Evolutionary conservation across 2,329 filamentous ascomycete genomes (phyloP), one percentile per base, ranked within the genome.

Genomic region (Aspergillus jensenii): DNA sequence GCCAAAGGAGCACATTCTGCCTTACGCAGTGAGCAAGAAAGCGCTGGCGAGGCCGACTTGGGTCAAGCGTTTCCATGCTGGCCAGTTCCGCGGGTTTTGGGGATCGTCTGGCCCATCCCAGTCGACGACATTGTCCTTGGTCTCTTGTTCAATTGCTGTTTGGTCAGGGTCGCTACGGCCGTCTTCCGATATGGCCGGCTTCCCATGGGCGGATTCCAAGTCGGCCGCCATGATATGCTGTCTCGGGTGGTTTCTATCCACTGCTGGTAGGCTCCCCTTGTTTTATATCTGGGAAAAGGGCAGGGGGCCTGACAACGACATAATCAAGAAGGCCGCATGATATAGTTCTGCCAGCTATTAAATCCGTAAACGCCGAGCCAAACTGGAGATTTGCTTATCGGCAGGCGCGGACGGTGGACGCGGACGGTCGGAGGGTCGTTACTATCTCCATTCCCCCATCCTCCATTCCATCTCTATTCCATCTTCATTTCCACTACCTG

Each of bases 41-140:
- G 58, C 51, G 31, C 48, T 62, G 48, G 62, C 59, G 27, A 71
- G 49, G 56, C 67, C 52, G n/a, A 72, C 61, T 59, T 69, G 67
- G n/a, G 51, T 62, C 63, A 62, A 59, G 23, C 62, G 58, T 51
- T 63, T 68, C 37, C 55, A 60, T 41, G 55, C 19, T 53, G 65
- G 51, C 71, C 71, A 73, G 61, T 72, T 73, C 43, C 33, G 55
- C 11, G 71, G 71, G 52, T 72, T 71, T 37, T 56, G 35, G 15
- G 65, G 59, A 48, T 69, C 67, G 35, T 67, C 55, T 33, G 58
- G 57, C 17, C 65, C 66, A 59, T 69, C 60, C 67, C 74, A 78
- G 49, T 75, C 75, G 53, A 76, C 59, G 6, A 60, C 49, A 33
- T 41, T 52, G 31, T 19, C 25, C 31, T 52, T 43, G 4, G 37